Conservation (phyloP, 2,329 filamentous ascomycete species). For the Cladosporium sp. region DNA sequence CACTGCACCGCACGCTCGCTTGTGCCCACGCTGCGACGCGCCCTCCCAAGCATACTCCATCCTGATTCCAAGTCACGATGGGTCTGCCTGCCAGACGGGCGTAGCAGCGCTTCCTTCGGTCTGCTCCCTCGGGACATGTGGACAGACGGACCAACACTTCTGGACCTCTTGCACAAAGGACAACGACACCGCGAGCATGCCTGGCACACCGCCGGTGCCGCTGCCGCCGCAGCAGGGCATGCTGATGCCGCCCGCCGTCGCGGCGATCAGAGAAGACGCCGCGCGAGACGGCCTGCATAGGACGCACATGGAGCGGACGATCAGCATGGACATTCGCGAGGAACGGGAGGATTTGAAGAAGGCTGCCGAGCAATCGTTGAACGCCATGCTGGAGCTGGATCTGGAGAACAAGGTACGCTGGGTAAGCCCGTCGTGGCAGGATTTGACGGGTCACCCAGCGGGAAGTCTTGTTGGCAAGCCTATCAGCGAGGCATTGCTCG, state of each 20-base stretch:
- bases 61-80: conserved; percentile 14
- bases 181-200: conserved; percentile 12
- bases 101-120: conserved; percentile 9
- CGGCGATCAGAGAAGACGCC: conserved; percentile 40
- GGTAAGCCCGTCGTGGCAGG: conserved; percentile 94
- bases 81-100: conserved; percentile 10
- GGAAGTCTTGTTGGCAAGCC: conserved; percentile 69
- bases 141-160: conserved; percentile 2
- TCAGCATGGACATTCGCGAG: conserved; percentile 87
- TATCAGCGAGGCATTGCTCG: conserved; percentile 76
- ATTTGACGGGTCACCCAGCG: conserved; percentile 78
- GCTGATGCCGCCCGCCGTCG: conserved; percentile 42
- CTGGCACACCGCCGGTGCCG: conserved; percentile 16
- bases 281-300: conserved; percentile 20
- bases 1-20: conserved; percentile 5
- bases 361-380: conserved; percentile 92
- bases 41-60: conserved; percentile 7
- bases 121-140: conserved; percentile 11
- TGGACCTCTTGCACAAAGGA: neutral
- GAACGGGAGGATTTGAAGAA: conserved; percentile 91
- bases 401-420: conserved; percentile 87
- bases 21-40: conserved; percentile 4
- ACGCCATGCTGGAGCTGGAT: conserved; percentile 91
- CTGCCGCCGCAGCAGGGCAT: conserved; percentile 21
- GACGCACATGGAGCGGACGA: conserved; percentile 53